phyloP scores from a whole-genome alignment of 2,329 filamentous ascomycete species.

The Venturia nashicola region DNA sequence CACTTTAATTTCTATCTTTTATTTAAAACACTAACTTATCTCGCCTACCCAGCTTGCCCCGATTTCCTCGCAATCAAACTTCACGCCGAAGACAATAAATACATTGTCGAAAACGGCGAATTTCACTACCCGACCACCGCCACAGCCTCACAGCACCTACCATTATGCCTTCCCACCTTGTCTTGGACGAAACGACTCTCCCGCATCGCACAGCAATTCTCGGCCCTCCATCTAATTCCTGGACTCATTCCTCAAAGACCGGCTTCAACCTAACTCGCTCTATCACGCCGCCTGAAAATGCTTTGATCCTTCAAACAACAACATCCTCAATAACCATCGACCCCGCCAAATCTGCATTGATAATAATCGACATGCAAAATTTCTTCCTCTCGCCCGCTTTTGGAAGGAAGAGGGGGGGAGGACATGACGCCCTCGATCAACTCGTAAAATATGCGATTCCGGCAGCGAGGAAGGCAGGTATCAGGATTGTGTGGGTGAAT shows the following conservation, averaged over 20 bases:
- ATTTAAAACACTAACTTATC: no score
- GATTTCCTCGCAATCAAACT: no score
- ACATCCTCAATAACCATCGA: slow-evolving; percentile 19
- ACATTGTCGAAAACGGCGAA: no score
- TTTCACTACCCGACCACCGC: no score
- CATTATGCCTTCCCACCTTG: not conserved
- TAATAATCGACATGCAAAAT: slow-evolving; percentile 44
- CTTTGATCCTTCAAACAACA: slow-evolving; percentile 15
- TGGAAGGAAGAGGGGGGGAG: slow-evolving; percentile 26
- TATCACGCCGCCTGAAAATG: slow-evolving; percentile 15
- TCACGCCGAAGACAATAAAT: no score
- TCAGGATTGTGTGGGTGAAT: slow-evolving; percentile 42
- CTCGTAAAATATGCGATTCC: slow-evolving; percentile 33
- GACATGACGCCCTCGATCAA: slow-evolving; percentile 28
- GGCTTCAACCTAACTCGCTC: slow-evolving; percentile 37
- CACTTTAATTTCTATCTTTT: not conserved
- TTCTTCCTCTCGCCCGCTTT: slow-evolving; percentile 36
- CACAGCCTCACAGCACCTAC: not conserved
- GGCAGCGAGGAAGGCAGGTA: slow-evolving; percentile 36
- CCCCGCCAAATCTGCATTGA: slow-evolving; percentile 31
- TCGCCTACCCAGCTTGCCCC: no score
- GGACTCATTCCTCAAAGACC: slow-evolving; percentile 29
- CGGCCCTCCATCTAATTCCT: slow-evolving; percentile 30
- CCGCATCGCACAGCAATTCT: slow-evolving; percentile 25
- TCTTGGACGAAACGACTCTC: not conserved